These are phyloP conservation scores for Uronychia binucleata DNA, from an alignment of 73 alveolate genomes.

Conservation along the genomic window DNA sequence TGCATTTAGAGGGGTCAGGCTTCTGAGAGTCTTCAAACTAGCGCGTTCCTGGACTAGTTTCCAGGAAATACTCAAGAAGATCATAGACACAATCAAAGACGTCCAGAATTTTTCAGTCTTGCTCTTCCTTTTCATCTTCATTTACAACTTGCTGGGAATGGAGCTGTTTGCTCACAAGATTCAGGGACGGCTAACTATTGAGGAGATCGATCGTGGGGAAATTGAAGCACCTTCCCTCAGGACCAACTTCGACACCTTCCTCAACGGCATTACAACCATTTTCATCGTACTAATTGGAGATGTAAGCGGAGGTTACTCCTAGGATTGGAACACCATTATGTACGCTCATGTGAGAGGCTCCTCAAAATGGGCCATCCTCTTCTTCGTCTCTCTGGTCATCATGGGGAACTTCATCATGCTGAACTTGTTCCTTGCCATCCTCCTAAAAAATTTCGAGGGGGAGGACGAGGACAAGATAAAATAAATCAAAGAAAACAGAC, in stretches of 20 bases:
- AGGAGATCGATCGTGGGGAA: neutral
- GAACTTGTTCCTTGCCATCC: constrained; percentile 73
- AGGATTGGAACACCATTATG: constrained; percentile 67
- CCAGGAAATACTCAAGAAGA: constrained; percentile 47
- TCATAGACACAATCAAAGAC: constrained; percentile 42
- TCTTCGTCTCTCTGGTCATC: constrained; percentile 39
- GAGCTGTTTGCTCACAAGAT: constrained; percentile 70
- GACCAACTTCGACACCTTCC: constrained; percentile 59
- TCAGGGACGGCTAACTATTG: constrained; percentile 20
- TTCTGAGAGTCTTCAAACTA: constrained; percentile 70
- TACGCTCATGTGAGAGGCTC: constrained; percentile 30
- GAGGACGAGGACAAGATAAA: constrained; percentile 2
- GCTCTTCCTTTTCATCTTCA: constrained; percentile 61
- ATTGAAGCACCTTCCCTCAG: constrained; percentile 3
- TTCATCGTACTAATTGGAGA: constrained; percentile 72
- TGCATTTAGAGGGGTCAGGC: constrained; percentile 77
- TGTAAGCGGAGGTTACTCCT: constrained; percentile 18
- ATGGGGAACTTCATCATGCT: constrained; percentile 63
- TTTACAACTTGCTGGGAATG: constrained; percentile 75
- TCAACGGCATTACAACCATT: constrained; percentile 55
- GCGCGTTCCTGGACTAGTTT: constrained; percentile 63
- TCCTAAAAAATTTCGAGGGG: constrained; percentile 68
- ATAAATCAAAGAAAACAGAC: too few relatives aligned
- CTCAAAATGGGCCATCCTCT: constrained; percentile 44
- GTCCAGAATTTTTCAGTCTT: constrained; percentile 49